Percentiles rank a stretch among this genome's conserved stretches.
Evolutionary conservation across 2,329 filamentous ascomycete genomes (phyloP).

Genomic region (Fusarium sp.): DNA sequence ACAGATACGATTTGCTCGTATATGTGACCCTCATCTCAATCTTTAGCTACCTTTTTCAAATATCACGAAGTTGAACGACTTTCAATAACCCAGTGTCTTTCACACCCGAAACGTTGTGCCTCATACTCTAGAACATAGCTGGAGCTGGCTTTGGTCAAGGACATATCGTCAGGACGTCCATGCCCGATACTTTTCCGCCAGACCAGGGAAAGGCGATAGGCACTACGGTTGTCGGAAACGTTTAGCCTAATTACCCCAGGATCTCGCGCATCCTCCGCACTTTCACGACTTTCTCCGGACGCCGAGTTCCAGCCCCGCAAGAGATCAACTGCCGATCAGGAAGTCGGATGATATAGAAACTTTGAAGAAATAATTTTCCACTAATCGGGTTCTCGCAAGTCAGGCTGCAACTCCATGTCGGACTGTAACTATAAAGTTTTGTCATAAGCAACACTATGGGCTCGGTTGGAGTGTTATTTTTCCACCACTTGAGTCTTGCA

Average conservation of each 20-base stretch:
- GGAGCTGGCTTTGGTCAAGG: too few relatives aligned
- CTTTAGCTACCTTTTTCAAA: neutral
- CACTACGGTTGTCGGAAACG: too few relatives aligned
- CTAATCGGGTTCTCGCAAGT: neutral
- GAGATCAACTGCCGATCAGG: neutral
- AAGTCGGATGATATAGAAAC: neutral
- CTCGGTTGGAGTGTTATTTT: neutral
- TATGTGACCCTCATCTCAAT: neutral
- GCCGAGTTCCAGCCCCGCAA: neutral
- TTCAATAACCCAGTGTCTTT: too few relatives aligned
- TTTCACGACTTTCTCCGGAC: neutral
- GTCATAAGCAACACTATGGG: neutral
- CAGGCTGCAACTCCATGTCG: neutral
- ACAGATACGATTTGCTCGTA: neutral
- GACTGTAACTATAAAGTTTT: neutral
- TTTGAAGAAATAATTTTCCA: neutral
- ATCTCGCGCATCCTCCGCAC: neutral
- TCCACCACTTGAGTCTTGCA: neutral
- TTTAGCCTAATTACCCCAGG: conserved; percentile 5
- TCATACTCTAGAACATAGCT: too few relatives aligned
- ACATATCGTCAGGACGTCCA: too few relatives aligned
- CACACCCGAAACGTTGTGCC: too few relatives aligned
- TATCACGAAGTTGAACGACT: too few relatives aligned
- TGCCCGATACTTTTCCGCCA: too few relatives aligned
- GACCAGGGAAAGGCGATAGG: too few relatives aligned